Evolutionary conservation across 2,329 filamentous ascomycete species (phyloP).

Genomic region (Botrytis hyacinthi): DNA sequence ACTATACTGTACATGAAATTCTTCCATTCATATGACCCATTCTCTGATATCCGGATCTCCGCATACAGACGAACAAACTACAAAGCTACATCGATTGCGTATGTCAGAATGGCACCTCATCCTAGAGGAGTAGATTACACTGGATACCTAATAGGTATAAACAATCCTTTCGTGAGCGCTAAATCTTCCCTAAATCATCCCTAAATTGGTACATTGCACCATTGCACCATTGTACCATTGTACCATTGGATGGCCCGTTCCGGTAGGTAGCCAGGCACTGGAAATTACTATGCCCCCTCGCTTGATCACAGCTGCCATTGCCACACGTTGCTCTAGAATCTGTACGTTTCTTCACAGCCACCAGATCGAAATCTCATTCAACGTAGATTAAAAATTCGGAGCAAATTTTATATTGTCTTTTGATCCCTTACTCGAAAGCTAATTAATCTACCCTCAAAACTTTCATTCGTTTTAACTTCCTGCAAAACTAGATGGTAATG

Average conservation of each 20-base stretch:
- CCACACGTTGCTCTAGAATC: neutral
- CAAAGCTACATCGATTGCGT: neutral
- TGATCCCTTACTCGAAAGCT: neutral
- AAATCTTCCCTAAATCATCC: neutral
- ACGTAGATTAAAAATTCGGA: neutral
- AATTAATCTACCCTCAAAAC: neutral
- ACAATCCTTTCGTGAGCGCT: neutral
- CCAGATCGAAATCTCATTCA: slow-evolving; percentile 4
- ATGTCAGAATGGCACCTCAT: neutral
- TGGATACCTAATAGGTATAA: neutral
- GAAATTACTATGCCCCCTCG: neutral
- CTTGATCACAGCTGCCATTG: neutral
- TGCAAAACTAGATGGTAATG: neutral
- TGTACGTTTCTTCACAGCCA: neutral
- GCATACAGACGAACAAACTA: neutral
- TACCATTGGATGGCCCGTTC: neutral
- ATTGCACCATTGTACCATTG: neutral
- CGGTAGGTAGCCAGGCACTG: neutral
- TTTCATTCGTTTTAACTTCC: neutral
- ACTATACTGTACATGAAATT: neutral
- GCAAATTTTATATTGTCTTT: neutral
- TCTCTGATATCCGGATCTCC: neutral
- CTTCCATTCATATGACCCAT: neutral
- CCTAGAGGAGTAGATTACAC: neutral
- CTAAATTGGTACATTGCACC: neutral